phyloP scores from a whole-genome alignment of 2,329 filamentous ascomycete species.

The Ophiostoma sp. region DNA sequence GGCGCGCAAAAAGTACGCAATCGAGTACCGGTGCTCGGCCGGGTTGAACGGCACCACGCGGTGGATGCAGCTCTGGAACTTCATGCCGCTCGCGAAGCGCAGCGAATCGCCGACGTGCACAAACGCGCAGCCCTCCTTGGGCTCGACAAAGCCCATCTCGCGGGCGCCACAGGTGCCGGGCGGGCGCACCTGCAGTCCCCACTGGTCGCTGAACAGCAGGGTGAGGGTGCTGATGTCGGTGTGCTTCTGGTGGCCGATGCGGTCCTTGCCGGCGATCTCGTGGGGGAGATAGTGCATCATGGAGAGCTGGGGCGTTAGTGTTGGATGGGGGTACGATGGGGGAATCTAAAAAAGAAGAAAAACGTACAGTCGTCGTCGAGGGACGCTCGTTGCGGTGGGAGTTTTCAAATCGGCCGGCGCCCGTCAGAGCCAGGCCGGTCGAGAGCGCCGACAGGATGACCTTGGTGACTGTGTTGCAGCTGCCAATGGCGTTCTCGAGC shows the following conservation, averaged over 20 bases:
- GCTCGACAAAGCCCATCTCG: slow-evolving; percentile 51
- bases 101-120: slow-evolving; percentile 57
- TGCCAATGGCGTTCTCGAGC: slow-evolving; percentile 47
- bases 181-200: slow-evolving; percentile 53
- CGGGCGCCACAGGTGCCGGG: slow-evolving; percentile 33
- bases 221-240: slow-evolving; percentile 53
- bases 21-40: slow-evolving; percentile 52
- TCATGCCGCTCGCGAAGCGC: slow-evolving; percentile 49
- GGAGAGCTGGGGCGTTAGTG: slow-evolving; percentile 43
- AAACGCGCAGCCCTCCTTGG: slow-evolving; percentile 48
- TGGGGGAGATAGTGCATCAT: slow-evolving; percentile 52
- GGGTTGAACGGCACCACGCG: slow-evolving; percentile 50
- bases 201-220: slow-evolving; percentile 51
- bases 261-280: slow-evolving; percentile 32
- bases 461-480: slow-evolving; percentile 48
- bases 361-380: slow-evolving; percentile 30
- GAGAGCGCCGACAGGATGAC: slow-evolving; percentile 48
- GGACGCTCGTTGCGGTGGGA: slow-evolving; percentile 47
- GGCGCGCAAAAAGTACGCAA: slow-evolving; percentile 54
- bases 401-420: slow-evolving; percentile 46
- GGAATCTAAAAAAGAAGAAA: no score
- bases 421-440: slow-evolving; percentile 42
- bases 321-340: not conserved
- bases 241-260: slow-evolving; percentile 50
- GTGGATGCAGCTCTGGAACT: slow-evolving; percentile 54